A percentile compares a stretch with the other conserved stretches of the same genome.
Evolutionary conservation across 2,329 filamentous ascomycete species (phyloP).

Genomic region (Allantophomopsis cytisporea): DNA sequence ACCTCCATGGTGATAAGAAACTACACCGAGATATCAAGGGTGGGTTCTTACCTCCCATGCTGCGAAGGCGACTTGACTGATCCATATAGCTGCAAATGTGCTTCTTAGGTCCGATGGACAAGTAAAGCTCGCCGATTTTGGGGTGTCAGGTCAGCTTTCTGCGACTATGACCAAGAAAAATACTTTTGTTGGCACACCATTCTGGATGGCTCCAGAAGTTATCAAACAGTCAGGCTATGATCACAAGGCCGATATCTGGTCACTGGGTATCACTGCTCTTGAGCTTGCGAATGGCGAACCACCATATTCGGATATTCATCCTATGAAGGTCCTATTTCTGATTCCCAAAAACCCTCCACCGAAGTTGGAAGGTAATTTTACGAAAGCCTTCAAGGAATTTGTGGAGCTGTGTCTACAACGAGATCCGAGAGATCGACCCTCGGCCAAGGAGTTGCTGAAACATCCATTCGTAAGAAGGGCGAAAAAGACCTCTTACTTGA

Average conservation of each 20-base stretch:
- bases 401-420: conserved; percentile 73
- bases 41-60: conserved; percentile 21
- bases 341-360: conserved; percentile 93
- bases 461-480: conserved; percentile 84
- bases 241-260: conserved; percentile 97
- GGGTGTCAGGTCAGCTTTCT: conserved; percentile 88
- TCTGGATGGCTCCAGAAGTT: conserved; percentile 99
- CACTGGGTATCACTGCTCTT: conserved; percentile 83
- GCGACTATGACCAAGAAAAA: conserved; percentile 99
- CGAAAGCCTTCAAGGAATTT: conserved; percentile 73
- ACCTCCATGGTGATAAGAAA: conserved; percentile 91
- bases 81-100: conserved; percentile 70
- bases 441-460: conserved; percentile 73
- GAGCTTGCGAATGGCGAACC: conserved; percentile 87
- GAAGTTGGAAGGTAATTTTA: conserved; percentile 66
- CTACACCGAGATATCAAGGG: conserved; percentile 94
- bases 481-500: conserved; percentile 93
- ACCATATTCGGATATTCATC: conserved; percentile 91
- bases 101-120: conserved; percentile 81
- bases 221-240: conserved; percentile 98
- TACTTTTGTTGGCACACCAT: conserved; percentile 94
- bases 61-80: no score
- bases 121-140: conserved; percentile 95
- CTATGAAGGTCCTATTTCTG: conserved; percentile 94
- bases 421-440: conserved; percentile 79